These are phyloP conservation scores for Sonneratia alba DNA, from an alignment of 345 rosid species.

Conservation along the genomic window DNA sequence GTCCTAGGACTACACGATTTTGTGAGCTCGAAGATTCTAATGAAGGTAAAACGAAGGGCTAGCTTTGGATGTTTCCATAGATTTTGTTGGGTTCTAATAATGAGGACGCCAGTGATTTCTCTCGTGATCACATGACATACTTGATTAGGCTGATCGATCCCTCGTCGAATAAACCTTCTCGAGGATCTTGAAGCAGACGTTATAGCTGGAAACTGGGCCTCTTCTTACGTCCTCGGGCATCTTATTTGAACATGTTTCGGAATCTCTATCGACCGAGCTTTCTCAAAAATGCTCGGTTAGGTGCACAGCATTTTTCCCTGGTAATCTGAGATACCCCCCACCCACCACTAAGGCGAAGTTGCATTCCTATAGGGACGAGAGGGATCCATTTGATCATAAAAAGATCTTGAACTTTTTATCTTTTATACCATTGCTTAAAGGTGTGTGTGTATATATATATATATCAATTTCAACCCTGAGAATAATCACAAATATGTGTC, in stretches of 20 bases:
- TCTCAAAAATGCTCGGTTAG: background rate
- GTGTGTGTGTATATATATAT: background rate
- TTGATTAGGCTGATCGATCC: background rate
- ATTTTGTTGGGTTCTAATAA: no score
- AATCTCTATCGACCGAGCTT: background rate
- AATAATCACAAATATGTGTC: slow-evolving; percentile 6
- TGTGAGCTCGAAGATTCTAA: background rate
- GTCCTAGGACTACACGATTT: no score
- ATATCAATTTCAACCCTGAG: background rate
- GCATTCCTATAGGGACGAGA: slow-evolving; percentile 1
- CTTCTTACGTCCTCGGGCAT: background rate
- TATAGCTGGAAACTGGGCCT: background rate
- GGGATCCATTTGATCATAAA: slow-evolving; percentile 2
- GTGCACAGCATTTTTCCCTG: background rate
- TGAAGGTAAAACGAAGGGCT: background rate
- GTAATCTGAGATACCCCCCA: slow-evolving; percentile 2
- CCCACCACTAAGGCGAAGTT: background rate
- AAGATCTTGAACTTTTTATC: background rate
- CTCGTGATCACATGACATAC: no score
- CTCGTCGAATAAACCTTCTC: no score
- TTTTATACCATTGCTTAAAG: background rate
- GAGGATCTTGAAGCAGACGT: background rate
- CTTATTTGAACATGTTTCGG: slow-evolving; percentile 6
- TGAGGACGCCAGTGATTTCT: no score
- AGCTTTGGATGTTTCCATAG: no score